Evolutionary conservation across 768 basidiomycete species (phyloP).

Genomic region (Sistotremastrum suecicum): DNA sequence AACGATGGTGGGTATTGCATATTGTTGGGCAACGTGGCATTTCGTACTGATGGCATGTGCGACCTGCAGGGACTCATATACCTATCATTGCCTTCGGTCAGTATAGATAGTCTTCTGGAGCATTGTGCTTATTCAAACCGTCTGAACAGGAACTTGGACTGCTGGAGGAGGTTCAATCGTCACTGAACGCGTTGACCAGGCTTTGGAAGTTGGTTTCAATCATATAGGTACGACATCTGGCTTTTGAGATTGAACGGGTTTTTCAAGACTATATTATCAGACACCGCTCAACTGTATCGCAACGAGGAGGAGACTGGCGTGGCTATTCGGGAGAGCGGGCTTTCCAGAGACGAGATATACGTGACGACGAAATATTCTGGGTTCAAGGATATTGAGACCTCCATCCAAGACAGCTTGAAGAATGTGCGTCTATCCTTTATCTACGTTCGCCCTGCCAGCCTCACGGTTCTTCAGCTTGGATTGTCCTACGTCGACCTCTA

Average conservation of each 20-base stretch:
- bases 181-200: conserved; percentile 44
- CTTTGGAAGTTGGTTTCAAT: conserved; percentile 43
- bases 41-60: too few species aligned
- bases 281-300: conserved; percentile 46
- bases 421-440: conserved; percentile 21
- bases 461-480: conserved; percentile 34
- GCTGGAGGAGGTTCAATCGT: conserved; percentile 41
- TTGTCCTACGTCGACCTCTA: conserved; percentile 57
- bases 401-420: conserved; percentile 40
- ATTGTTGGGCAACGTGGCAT: too few species aligned
- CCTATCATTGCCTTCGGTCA: too few species aligned
- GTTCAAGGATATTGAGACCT: conserved; percentile 33
- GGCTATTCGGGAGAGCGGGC: conserved; percentile 42
- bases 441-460: conserved; percentile 3
- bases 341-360: conserved; percentile 40
- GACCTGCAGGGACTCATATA: too few species aligned
- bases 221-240: conserved; percentile 37
- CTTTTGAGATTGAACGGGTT: background rate
- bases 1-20: too few species aligned
- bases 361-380: conserved; percentile 58
- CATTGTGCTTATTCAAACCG: too few species aligned
- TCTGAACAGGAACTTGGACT: conserved; percentile 43
- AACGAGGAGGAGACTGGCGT: conserved; percentile 45
- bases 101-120: too few species aligned
- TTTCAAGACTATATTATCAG: conserved; percentile 14